Base-by-base conservation (phyloP, 2,329 filamentous ascomycete genomes). In the Paraconiothyrium sp. region DNA sequence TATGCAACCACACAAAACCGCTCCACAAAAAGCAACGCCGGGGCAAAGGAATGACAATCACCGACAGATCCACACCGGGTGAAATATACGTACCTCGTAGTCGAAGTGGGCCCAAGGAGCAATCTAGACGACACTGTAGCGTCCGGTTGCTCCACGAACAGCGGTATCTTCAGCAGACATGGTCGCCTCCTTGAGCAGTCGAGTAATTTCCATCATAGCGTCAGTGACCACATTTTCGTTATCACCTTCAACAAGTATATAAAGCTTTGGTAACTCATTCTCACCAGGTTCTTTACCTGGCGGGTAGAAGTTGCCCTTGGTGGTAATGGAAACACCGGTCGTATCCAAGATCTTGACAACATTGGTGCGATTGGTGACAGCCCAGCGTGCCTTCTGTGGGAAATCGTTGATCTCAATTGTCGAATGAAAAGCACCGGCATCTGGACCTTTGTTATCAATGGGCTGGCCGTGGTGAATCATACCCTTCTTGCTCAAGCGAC, bases 401-500 rank as follows among this genome's bases (percentile, higher is more conserved):
- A 98, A 98, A 80, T 99, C 95, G 80, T 99, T 99, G 87, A 99
- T 99, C 80, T 98, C 95, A 64, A 99, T 85, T 4, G 94, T 98
- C 16, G 95, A 94, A 78, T 99, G 95, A 85, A 93, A 99, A 0
- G 94, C 93, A 55, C 95, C 95, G 3, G 95, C 95, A 78, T 99
- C 95, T 0, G 95, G 95, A 0, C 95, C 95, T 80, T 97, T 97
- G 82, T 99, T 99, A 83, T 99, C 95, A 76, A 97, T 96, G 8
- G 95, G 93, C 64, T 97, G 94, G 14, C 95, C 95, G 4, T 92
- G 91, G 62, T 95, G 91, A 72, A 97, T 90, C 76, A 95, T 91
- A 39, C 94, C 94, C 37, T 93, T 92, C 70, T 93, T 92, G 73
- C 92, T 94, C 43, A 99, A 86, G 67, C 95, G 93, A 63, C 90